Conservation (phyloP, 805 yeast genomes). For the Debaryomyces tyrocola region DNA sequence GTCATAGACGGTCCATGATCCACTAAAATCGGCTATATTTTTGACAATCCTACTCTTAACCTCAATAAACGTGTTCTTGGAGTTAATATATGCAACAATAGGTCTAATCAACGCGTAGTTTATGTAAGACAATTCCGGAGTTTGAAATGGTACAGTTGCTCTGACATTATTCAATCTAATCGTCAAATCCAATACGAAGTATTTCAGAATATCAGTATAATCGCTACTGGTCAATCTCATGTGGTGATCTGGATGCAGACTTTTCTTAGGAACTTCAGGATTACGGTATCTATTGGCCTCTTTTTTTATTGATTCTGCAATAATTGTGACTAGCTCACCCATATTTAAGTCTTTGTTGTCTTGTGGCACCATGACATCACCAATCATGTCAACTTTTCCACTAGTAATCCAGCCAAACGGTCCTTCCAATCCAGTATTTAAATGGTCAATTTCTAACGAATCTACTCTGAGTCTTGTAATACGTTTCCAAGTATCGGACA, state of each 20-base stretch:
- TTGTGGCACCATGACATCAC: slow-evolving; percentile 82
- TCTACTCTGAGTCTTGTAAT: slow-evolving; percentile 83
- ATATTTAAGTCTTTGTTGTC: slow-evolving; percentile 52
- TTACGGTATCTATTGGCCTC: slow-evolving; percentile 47
- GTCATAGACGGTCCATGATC: slow-evolving; percentile 96
- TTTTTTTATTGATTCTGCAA: slow-evolving; percentile 47
- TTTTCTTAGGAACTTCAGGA: slow-evolving; percentile 21
- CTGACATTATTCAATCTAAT: slow-evolving; percentile 80
- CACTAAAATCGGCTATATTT: slow-evolving; percentile 79
- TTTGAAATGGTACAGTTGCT: slow-evolving; percentile 84
- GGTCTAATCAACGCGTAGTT: slow-evolving; percentile 92
- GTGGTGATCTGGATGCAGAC: slow-evolving; percentile 25
- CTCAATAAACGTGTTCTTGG: slow-evolving; percentile 86
- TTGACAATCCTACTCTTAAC: slow-evolving; percentile 81
- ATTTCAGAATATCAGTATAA: slow-evolving; percentile 44
- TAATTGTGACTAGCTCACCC: slow-evolving; percentile 48
- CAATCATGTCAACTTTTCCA: slow-evolving; percentile 91
- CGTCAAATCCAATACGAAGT: slow-evolving; percentile 76
- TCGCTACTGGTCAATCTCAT: slow-evolving; percentile 26
- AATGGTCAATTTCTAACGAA: slow-evolving; percentile 80
- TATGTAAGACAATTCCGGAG: slow-evolving; percentile 85
- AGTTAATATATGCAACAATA: slow-evolving; percentile 92
- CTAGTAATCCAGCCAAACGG: slow-evolving; percentile 96
- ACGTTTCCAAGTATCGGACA: slow-evolving; percentile 29
- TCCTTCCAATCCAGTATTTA: slow-evolving; percentile 87